Evolutionary conservation across 1,284 basidiomycete genomes (phyloP).

Genomic region (Fistulina hepatica): DNA sequence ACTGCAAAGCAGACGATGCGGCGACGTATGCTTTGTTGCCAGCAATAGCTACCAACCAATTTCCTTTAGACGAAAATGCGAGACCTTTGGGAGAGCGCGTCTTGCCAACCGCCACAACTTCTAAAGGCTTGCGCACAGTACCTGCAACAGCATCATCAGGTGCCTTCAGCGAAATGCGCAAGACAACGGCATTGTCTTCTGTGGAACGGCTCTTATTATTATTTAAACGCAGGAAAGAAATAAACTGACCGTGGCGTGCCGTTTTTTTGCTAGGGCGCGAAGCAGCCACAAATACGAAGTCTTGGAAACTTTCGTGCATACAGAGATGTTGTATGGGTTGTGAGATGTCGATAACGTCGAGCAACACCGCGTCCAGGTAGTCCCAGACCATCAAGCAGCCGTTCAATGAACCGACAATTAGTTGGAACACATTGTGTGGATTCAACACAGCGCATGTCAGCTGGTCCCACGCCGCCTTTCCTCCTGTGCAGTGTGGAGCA

Average conservation of each 20-base stretch:
- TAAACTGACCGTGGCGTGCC: slow-evolving; percentile 27
- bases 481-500: slow-evolving; percentile 29
- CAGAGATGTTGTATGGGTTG: slow-evolving; percentile 69
- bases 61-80: slow-evolving; percentile 65
- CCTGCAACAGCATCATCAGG: slow-evolving; percentile 31
- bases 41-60: slow-evolving; percentile 74
- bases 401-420: slow-evolving; percentile 79
- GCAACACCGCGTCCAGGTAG: slow-evolving; percentile 75
- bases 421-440: slow-evolving; percentile 82
- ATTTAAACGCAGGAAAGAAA: slow-evolving; percentile 11
- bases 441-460: slow-evolving; percentile 74
- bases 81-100: slow-evolving; percentile 55
- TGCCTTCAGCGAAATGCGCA: slow-evolving; percentile 49
- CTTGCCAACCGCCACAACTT: slow-evolving; percentile 55
- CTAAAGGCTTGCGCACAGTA: slow-evolving; percentile 37
- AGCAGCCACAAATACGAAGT: slow-evolving; percentile 60
- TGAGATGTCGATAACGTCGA: slow-evolving; percentile 62
- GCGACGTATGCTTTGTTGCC: slow-evolving; percentile 79
- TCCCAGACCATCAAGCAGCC: slow-evolving; percentile 89
- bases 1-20: slow-evolving; percentile 38
- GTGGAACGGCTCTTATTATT: slow-evolving; percentile 3
- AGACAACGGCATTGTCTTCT: slow-evolving; percentile 45
- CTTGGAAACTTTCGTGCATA: slow-evolving; percentile 55
- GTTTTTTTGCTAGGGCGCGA: slow-evolving; percentile 38
- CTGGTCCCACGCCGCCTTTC: slow-evolving; percentile 36